Conservation (phyloP, 192 early-diverging fungal species). For the Rhizophagus prolifer region DNA sequence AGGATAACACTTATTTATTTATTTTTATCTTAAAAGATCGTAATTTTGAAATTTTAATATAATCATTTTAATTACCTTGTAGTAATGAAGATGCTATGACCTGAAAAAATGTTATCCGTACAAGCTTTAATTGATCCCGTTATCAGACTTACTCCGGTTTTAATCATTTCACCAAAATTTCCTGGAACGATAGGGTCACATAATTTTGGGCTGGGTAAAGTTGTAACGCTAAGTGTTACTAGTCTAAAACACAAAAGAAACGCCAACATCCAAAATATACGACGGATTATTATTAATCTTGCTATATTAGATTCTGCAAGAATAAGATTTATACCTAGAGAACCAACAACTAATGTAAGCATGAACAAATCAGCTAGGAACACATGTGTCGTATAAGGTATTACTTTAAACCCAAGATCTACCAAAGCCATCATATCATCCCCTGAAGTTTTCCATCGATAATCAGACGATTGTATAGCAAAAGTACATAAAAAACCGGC, state of each 20-base stretch:
- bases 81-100: conserved; percentile 42
- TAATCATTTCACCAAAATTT: conserved; percentile 35
- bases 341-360: conserved; percentile 40
- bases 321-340: conserved; percentile 32
- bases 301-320: conserved; percentile 36
- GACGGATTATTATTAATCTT: conserved; percentile 35
- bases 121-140: conserved; percentile 41
- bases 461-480: conserved; percentile 43
- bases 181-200: conserved; percentile 31
- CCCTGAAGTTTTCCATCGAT: conserved; percentile 35
- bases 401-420: conserved; percentile 40
- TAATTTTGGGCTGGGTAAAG: conserved; percentile 41
- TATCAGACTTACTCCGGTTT: conserved; percentile 37
- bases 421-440: conserved; percentile 33
- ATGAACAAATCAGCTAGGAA: conserved; percentile 40
- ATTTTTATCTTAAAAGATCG: neutral
- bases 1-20: conserved; percentile 31
- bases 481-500: conserved; percentile 39
- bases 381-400: conserved; percentile 30
- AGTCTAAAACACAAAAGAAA: conserved; percentile 35
- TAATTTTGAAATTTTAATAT: neutral
- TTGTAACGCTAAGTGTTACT: conserved; percentile 39
- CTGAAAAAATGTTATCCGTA: conserved; percentile 47
- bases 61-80: conserved; percentile 4
- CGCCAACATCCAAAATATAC: conserved; percentile 39